phyloP scores from a whole-genome alignment of 352 stramenopile species.

The Pythium pectinolyticum region DNA sequence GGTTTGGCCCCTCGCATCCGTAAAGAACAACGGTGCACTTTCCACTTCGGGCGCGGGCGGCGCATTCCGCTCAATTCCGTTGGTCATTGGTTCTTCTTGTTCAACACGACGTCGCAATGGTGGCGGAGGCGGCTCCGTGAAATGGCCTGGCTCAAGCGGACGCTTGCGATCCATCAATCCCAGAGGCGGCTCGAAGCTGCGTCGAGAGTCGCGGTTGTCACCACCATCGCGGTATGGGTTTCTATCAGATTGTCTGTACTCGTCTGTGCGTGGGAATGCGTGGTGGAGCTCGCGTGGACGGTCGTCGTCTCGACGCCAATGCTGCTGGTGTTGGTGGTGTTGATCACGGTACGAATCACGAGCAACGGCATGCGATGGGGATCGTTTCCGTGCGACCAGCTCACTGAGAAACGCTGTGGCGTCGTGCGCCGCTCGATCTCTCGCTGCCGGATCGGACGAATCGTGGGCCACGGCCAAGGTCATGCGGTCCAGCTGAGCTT shows the following conservation, averaged over 20 bases:
- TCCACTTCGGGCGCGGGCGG: too few relatives aligned
- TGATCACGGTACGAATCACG: background rate
- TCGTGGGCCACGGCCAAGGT: conserved; percentile 3
- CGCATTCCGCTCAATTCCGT: too few relatives aligned
- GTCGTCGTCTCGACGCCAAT: background rate
- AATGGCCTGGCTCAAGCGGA: background rate
- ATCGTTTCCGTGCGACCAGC: conserved; percentile 22
- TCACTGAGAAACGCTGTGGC: conserved; percentile 15
- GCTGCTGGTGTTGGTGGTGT: too few relatives aligned
- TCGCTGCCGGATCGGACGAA: background rate
- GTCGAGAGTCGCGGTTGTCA: background rate
- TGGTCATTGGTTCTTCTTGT: background rate
- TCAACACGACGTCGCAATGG: background rate
- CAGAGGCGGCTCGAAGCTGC: background rate
- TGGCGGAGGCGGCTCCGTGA: background rate
- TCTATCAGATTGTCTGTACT: background rate
- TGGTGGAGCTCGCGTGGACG: background rate
- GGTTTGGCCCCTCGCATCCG: conserved; percentile 48
- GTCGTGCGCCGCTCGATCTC: conserved; percentile 7
- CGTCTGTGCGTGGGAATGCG: background rate
- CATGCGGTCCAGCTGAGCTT: conserved; percentile 9
- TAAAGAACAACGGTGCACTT: conserved; percentile 36
- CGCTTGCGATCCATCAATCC: conserved; percentile 3
- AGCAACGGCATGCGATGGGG: background rate
- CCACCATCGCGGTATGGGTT: background rate